These are phyloP conservation scores for Xerocomus brunneocitrinus DNA, from an alignment of 768 basidiomycete species.

Conservation along the genomic window DNA sequence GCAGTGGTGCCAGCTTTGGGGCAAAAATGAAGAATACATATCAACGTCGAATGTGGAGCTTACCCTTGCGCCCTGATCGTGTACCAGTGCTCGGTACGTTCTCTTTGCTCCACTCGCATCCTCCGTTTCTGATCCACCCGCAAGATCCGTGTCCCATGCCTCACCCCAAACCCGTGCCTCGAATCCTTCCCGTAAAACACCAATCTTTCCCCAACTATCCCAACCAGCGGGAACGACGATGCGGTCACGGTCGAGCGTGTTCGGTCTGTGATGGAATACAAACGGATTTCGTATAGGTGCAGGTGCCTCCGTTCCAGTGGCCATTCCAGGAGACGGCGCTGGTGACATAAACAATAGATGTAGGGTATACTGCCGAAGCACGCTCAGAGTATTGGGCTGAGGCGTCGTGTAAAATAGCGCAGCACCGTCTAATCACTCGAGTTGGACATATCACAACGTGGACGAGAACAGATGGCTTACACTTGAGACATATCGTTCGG, in stretches of 20 bases:
- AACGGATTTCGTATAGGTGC: conserved; percentile 72
- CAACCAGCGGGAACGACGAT: conserved; percentile 93
- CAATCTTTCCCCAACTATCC: conserved; percentile 98
- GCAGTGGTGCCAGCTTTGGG: conserved; percentile 57
- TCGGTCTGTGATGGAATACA: conserved; percentile 82
- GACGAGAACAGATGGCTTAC: conserved; percentile 43
- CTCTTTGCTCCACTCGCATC: conserved; percentile 55
- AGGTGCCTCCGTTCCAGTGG: conserved; percentile 32
- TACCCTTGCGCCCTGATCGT: conserved; percentile 72
- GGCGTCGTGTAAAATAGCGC: conserved; percentile 87
- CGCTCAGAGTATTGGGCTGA: conserved; percentile 66
- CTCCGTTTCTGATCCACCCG: conserved; percentile 36
- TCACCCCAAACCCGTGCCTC: conserved; percentile 78
- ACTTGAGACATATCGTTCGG: conserved; percentile 86
- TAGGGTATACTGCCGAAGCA: conserved; percentile 78
- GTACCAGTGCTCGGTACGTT: conserved; percentile 67
- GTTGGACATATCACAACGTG: neutral
- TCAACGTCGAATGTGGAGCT: conserved; percentile 9
- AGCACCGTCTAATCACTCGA: conserved; percentile 70
- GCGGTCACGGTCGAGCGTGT: conserved; percentile 88
- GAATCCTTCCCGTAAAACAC: conserved; percentile 85
- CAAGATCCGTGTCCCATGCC: conserved; percentile 73
- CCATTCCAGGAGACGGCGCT: conserved; percentile 44
- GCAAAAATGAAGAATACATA: neutral
- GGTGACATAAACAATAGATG: conserved; percentile 63